Evolutionary conservation across 1,139 yeast genomes (phyloP), one percentile per base, ranked within the genome.

Genomic region (Pneumocystis oryctolagi): DNA sequence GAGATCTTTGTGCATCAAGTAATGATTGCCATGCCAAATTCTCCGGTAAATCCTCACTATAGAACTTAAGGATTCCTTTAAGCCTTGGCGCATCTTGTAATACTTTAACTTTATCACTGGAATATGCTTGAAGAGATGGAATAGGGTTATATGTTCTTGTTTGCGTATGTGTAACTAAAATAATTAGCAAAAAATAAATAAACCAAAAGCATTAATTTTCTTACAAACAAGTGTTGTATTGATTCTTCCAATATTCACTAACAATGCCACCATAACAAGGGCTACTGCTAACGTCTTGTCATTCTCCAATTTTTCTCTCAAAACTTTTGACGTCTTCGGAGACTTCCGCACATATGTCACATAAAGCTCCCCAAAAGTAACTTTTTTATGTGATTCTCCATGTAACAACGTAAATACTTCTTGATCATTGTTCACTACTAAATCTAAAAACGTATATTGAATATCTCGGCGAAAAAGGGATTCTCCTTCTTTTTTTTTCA

Each of bases 21-120:
- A 67, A 66, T 34, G 80, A 82, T 39, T 80, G 79, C 58, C 87
- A 71, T 1, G 80, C 76, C 60, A 78, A 74, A 1, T 82, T 81
- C 63, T 80, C 82, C 16, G 79, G 77, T 8, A 83, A 79, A 62
- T 77, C 82, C 66, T 82, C 85, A 67, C 88, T 82, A 16, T 81
- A 80, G 16, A 95, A 94, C 73, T 90, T 90, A 68, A 92, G 75
- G 30, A 92, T 90, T 0, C 95, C 85, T 72, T 92, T 92, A 67
- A 92, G 79, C 64, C 97, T 77, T 5, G 97, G 97, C 0, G 97
- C 94, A 72, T 92, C 98, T 74, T 92, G 97, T 58, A 92, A 77
- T 64, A 89, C 94, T 71, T 87, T 88, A 61, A 84, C 79, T 63
- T 76, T 77, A 60, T 75, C 75, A 14, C 85, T 82, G 16, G 59